Conservation (phyloP, 2,329 filamentous ascomycete genomes). For the Byssochlamys sp. region DNA sequence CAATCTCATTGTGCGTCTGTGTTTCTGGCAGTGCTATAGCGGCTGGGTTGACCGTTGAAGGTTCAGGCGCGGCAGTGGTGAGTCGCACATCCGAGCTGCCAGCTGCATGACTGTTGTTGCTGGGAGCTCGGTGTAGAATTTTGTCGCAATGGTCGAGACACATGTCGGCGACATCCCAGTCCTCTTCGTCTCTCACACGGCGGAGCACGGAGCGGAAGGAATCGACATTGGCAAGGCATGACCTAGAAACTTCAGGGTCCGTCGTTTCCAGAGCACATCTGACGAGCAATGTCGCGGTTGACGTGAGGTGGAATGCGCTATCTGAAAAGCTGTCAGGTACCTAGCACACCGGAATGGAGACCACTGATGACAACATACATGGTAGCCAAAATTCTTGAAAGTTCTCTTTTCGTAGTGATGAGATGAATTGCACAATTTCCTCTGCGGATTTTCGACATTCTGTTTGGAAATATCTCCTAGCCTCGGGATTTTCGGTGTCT, state of each 20-base stretch:
- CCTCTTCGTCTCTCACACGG: conserved; percentile 39
- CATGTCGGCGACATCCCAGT: conserved; percentile 49
- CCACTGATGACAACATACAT: conserved; percentile 21
- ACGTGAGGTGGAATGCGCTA: conserved; percentile 45
- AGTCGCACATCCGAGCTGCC: conserved; percentile 5
- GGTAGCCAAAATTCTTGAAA: conserved; percentile 47
- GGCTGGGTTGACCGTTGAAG: conserved; percentile 27
- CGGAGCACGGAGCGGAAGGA: conserved; percentile 40
- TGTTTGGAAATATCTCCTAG: conserved; percentile 41
- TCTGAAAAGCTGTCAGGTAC: conserved; percentile 16
- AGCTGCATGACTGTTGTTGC: conserved; percentile 12
- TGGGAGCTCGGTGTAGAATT: conserved; percentile 33
- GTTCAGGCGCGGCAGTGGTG: conserved; percentile 14
- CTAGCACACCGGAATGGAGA: background rate
- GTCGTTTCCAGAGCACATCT: conserved; percentile 44
- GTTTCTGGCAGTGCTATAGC: conserved; percentile 34
- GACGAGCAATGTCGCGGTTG: conserved; percentile 44
- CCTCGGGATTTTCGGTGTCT: conserved; percentile 37
- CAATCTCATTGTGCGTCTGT: conserved; percentile 37
- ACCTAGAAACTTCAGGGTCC: conserved; percentile 36
- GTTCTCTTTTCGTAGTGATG: conserved; percentile 37
- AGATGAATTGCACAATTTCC: conserved; percentile 42
- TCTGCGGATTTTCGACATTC: conserved; percentile 36
- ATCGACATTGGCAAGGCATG: conserved; percentile 40
- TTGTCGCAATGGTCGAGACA: conserved; percentile 43